Evolutionary conservation across 257 asterid species (phyloP).

Genomic region (Forsythia viridissima): DNA sequence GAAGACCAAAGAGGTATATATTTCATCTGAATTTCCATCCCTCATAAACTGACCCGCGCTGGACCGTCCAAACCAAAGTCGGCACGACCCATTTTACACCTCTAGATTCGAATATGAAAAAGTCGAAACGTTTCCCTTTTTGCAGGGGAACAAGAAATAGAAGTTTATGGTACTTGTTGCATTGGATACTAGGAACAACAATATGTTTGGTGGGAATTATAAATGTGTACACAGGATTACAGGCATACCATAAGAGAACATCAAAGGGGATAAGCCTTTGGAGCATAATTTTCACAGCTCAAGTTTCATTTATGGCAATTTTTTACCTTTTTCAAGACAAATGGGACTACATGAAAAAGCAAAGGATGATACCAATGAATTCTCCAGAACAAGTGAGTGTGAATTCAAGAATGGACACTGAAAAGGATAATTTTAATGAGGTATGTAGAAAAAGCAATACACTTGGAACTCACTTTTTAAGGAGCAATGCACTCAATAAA

Average conservation of each 20-base stretch:
- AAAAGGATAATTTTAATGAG: conserved; percentile 32
- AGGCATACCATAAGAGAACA: conserved; percentile 60
- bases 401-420: conserved; percentile 24
- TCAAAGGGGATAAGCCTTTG: conserved; percentile 55
- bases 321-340: conserved; percentile 81
- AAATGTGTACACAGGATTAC: conserved; percentile 71
- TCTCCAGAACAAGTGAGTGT: background rate
- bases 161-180: conserved; percentile 62
- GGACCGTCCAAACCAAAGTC: background rate
- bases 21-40: background rate
- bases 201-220: conserved; percentile 54
- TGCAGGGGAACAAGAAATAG: conserved; percentile 62
- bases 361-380: conserved; percentile 36
- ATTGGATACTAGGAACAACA: conserved; percentile 77
- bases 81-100: background rate
- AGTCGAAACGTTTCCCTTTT: background rate
- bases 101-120: background rate
- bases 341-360: conserved; percentile 73
- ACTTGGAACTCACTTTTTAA: conserved; percentile 64
- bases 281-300: conserved; percentile 70
- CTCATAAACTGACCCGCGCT: background rate
- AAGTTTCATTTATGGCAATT: conserved; percentile 67
- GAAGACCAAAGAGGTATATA: conserved; percentile 66
- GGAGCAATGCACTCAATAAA: conserved; percentile 69
- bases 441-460: conserved; percentile 74